Evolutionary conservation across 2,329 filamentous ascomycete genomes (phyloP), one percentile per base, ranked within the genome.

Genomic region (Phaeophleospora eucalypticola): DNA sequence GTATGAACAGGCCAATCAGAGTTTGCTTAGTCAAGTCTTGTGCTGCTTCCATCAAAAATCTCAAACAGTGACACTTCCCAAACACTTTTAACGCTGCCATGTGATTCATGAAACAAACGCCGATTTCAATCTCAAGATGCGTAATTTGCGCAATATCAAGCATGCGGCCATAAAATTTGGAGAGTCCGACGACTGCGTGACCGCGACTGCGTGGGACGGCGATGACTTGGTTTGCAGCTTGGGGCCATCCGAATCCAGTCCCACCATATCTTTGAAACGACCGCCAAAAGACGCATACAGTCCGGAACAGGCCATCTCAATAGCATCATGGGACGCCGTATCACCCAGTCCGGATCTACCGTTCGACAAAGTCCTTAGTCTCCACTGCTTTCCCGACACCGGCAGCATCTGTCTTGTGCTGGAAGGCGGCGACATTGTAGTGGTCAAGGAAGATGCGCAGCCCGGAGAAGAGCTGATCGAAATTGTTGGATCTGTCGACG

Each of bases 401-500:
- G 72, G 81, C 43, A 87, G 83, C 42, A 83, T 84, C 64, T 94
- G 88, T 65, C 72, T 98, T 20, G 82, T 97, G 46, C 75, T 98
- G 19, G 86, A 88, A 59, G 89, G 89, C 40, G 93, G 93, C 51
- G 91, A 98, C 69, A 91, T 98, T 53, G 73, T 96, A 51, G 77
- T 90, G 42, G 86, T 96, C 20, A 80, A 85, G 56, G 89, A 96
- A 64, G 79, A 84, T 34, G 76, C 81, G 36, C 65, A 76, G 24
- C 71, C 75, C 4, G 82, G 78, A 49, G 44, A 87, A 65, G 86
- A 89, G 32, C 83, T 87, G 58, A 89, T 98, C 58, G 93, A 97
- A 68, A 97, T 98, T 58, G 82, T 97, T 54, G 93, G 93, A 36
- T 94, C 89, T 27, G 87, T 98, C 32, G 89, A 96, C 69, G 86